Percentiles rank a stretch among this genome's conserved stretches.
These are phyloP conservation scores for Mycena rosella DNA, from an alignment of 768 basidiomycete species.

Conservation along the genomic window DNA sequence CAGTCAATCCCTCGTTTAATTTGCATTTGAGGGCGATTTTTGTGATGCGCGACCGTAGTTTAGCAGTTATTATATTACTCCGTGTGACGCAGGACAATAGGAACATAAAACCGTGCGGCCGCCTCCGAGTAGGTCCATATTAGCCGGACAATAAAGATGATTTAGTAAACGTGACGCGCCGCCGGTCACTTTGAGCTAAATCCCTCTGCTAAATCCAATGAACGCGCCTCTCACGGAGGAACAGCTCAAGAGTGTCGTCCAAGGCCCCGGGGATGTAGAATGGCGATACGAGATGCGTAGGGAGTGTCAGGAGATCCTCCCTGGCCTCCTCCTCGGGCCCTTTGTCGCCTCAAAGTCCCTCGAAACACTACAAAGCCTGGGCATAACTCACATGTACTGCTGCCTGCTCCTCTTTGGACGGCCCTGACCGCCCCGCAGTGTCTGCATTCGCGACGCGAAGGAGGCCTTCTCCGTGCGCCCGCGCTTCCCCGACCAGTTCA, in stretches of 20 bases:
- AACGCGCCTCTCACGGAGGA: slow-evolving; percentile 34
- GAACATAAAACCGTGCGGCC: too few species aligned
- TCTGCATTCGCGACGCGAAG: slow-evolving; percentile 90
- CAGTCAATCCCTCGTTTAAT: too few species aligned
- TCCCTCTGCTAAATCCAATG: slow-evolving; percentile 1
- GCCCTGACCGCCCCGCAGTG: slow-evolving; percentile 57
- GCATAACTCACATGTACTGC: slow-evolving; percentile 85
- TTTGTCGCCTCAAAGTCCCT: slow-evolving; percentile 91
- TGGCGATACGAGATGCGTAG: slow-evolving; percentile 97
- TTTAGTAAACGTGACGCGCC: too few species aligned
- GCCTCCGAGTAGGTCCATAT: too few species aligned
- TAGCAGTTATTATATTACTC: too few species aligned
- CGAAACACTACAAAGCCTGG: slow-evolving; percentile 71
- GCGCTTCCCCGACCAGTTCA: slow-evolving; percentile 83
- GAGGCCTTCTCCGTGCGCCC: slow-evolving; percentile 92
- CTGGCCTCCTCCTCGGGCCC: slow-evolving; percentile 86
- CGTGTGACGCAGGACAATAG: too few species aligned
- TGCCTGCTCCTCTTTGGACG: slow-evolving; percentile 31
- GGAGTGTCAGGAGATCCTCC: slow-evolving; percentile 93
- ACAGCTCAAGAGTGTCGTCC: slow-evolving; percentile 53
- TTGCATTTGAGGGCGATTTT: too few species aligned
- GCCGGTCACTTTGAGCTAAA: too few species aligned
- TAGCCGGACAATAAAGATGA: too few species aligned
- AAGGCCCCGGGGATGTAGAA: slow-evolving; percentile 86
- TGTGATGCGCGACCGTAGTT: too few species aligned